Conservation (phyloP, 148 eudicot genomes). For the Fagopyrum esculentum region DNA sequence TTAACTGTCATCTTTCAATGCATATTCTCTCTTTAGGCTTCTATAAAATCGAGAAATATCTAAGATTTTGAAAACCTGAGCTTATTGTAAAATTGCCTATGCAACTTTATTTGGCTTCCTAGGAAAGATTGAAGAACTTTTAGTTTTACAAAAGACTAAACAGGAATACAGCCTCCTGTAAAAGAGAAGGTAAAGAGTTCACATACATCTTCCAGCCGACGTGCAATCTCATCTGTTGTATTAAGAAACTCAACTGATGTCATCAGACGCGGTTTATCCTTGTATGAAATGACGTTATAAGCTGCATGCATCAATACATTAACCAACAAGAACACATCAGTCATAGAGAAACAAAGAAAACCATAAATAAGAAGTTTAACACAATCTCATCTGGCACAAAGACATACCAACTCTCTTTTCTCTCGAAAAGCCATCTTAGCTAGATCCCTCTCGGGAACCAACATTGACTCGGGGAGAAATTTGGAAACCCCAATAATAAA, state of each 20-base stretch:
- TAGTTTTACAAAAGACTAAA: not conserved
- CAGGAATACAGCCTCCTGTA: not conserved
- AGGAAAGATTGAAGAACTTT: not conserved
- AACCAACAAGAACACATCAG: not conserved
- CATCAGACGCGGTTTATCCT: conserved; percentile 66
- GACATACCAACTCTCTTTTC: conserved; percentile 60
- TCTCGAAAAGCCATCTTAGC: conserved; percentile 89
- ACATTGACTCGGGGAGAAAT: conserved; percentile 68
- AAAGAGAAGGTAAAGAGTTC: not conserved
- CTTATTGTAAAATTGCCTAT: not conserved
- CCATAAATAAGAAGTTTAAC: not conserved
- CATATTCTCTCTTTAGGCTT: too few relatives aligned
- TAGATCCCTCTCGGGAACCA: conserved; percentile 73
- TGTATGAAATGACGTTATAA: conserved; percentile 74
- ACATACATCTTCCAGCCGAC: conserved; percentile 62
- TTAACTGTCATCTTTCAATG: too few relatives aligned
- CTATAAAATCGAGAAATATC: too few relatives aligned
- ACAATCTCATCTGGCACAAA: not conserved
- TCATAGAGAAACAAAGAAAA: not conserved
- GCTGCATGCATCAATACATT: conserved; percentile 32
- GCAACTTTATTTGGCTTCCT: not conserved
- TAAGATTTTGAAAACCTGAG: too few relatives aligned
- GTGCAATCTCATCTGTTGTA: conserved; percentile 70
- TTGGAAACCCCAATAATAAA: conserved; percentile 66
- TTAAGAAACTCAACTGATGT: conserved; percentile 75